Conservation (phyloP, 2,329 filamentous ascomycete genomes). For the Fragosphaeria purpurea region DNA sequence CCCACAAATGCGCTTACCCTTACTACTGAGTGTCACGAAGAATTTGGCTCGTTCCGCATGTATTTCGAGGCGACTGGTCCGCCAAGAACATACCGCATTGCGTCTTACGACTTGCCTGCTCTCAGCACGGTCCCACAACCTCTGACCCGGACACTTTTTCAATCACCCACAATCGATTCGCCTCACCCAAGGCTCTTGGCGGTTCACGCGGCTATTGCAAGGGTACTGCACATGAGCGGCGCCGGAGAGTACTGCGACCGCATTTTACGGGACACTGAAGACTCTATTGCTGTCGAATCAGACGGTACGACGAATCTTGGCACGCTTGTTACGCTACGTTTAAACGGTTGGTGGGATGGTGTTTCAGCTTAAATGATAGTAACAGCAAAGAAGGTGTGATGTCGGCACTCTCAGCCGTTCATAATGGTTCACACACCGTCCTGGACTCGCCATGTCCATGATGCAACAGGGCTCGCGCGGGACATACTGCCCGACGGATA, state of each 20-base stretch:
- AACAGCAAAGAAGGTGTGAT: too few relatives aligned
- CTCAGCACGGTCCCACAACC: not conserved
- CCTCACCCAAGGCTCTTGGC: constrained; percentile 1
- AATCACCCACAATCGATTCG: constrained; percentile 3
- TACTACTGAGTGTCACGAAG: not conserved
- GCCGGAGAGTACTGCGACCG: constrained; percentile 1
- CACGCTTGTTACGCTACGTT: not conserved
- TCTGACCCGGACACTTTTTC: constrained; percentile 1
- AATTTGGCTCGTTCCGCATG: constrained; percentile 2
- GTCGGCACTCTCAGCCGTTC: too few relatives aligned
- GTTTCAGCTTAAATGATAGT: not conserved
- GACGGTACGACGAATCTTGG: constrained; percentile 2
- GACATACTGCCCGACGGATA: too few relatives aligned
- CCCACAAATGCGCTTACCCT: constrained; percentile 3
- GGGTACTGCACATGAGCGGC: not conserved
- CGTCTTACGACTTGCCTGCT: not conserved
- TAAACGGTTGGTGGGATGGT: not conserved
- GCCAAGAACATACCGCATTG: constrained; percentile 1
- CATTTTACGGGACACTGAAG: constrained; percentile 1
- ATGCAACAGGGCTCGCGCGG: too few relatives aligned
- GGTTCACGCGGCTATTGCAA: constrained; percentile 1
- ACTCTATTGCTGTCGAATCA: not conserved
- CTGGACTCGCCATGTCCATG: too few relatives aligned
- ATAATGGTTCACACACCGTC: too few relatives aligned
- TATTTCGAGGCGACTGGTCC: not conserved